Evolutionary conservation across 345 rosid species (phyloP).

Genomic region (thale cress (Arabidopsis thaliana)): DNA sequence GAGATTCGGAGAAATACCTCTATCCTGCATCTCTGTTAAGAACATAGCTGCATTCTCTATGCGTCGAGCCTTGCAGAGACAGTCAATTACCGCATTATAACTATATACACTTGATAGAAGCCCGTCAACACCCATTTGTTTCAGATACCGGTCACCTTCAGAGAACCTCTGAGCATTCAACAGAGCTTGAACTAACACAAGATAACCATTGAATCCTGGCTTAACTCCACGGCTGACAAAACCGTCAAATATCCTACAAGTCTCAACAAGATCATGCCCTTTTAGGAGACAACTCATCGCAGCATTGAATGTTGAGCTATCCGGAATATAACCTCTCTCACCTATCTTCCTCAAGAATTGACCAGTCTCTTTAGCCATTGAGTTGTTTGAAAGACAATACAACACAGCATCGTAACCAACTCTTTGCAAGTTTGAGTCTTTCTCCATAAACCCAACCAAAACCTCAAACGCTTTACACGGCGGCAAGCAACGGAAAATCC

Average conservation of each 20-base stretch:
- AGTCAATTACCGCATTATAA: constrained; percentile 76
- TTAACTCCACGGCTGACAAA: constrained; percentile 60
- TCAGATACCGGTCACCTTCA: constrained; percentile 61
- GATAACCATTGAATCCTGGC: constrained; percentile 65
- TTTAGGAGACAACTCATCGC: constrained; percentile 67
- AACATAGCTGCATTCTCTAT: constrained; percentile 54
- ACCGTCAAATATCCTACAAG: constrained; percentile 61
- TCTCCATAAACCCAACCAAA: constrained; percentile 58
- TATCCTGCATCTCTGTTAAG: constrained; percentile 59
- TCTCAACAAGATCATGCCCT: constrained; percentile 60
- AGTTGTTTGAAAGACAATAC: constrained; percentile 63
- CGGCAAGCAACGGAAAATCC: constrained; percentile 60
- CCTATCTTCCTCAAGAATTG: constrained; percentile 53
- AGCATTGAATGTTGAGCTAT: constrained; percentile 61
- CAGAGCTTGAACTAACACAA: constrained; percentile 64
- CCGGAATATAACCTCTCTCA: constrained; percentile 63
- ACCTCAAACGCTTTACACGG: constrained; percentile 64
- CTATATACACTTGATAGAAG: constrained; percentile 58
- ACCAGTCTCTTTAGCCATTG: constrained; percentile 81
- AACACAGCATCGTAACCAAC: constrained; percentile 64
- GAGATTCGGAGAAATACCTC: constrained; percentile 67
- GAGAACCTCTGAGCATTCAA: constrained; percentile 51
- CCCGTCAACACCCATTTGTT: constrained; percentile 56
- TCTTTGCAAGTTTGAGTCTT: constrained; percentile 54
- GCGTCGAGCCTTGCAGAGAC: constrained; percentile 72